A percentile compares a stretch with the other conserved stretches of the same genome.
phyloP scores from a whole-genome alignment of 345 rosid species.

The Eucalyptus brandiana region DNA sequence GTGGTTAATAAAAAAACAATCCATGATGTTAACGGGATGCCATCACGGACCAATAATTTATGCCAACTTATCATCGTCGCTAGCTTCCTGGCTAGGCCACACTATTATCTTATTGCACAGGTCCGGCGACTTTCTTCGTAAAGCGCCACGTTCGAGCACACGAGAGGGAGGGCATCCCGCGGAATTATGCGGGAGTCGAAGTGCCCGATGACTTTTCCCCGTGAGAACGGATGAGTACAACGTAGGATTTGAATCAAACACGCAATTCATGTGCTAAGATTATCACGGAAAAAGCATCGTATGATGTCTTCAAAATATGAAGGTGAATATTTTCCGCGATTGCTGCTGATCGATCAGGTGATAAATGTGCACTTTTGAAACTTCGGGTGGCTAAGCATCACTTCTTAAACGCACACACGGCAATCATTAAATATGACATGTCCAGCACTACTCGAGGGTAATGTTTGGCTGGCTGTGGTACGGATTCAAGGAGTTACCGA shows the following conservation, averaged over 20 bases:
- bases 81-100: background rate
- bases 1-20: background rate
- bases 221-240: background rate
- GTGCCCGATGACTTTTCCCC: background rate
- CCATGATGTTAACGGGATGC: background rate
- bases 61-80: background rate
- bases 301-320: background rate
- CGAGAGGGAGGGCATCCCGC: background rate
- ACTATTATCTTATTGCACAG: background rate
- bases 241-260: background rate
- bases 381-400: background rate
- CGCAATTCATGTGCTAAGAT: background rate
- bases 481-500: background rate
- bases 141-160: background rate
- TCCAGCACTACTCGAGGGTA: background rate
- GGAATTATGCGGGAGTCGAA: background rate
- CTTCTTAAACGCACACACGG: background rate
- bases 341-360: background rate
- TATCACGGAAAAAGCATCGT: background rate
- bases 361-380: background rate
- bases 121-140: background rate
- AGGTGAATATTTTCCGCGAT: background rate
- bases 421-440: background rate
- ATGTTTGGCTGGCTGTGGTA: background rate
- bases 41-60: background rate